phyloP scores from a whole-genome alignment of 495 filamentous ascomycete genomes.

The Aspergillus homomorphus region DNA sequence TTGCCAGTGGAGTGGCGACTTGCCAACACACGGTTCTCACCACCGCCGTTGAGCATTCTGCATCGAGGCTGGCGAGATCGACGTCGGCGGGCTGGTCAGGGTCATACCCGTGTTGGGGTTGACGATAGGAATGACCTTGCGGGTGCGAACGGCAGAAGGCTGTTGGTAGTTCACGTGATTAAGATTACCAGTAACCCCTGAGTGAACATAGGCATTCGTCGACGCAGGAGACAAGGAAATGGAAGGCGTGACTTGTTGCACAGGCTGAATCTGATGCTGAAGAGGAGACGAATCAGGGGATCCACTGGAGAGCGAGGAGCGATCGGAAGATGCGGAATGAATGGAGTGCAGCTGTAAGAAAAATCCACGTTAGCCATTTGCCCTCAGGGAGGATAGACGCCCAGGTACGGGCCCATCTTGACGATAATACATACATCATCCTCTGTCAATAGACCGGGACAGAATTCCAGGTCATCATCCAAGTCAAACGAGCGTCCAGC shows the following conservation, averaged over 20 bases:
- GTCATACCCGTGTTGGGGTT: constrained; percentile 90
- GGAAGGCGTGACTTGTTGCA: constrained; percentile 69
- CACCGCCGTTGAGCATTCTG: constrained; percentile 67
- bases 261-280: constrained; percentile 71
- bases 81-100: constrained; percentile 85
- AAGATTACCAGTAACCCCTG: constrained; percentile 47
- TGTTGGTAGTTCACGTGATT: constrained; percentile 78
- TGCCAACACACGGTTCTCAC: constrained; percentile 39
- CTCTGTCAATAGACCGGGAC: constrained; percentile 88
- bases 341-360: constrained; percentile 71
- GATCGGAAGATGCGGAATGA: constrained; percentile 85
- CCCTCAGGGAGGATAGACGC: constrained; percentile 3
- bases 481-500: constrained; percentile 93
- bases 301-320: constrained; percentile 88
- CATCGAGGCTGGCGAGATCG: constrained; percentile 83
- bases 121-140: constrained; percentile 97
- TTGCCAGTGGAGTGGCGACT: constrained; percentile 30
- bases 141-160: constrained; percentile 77
- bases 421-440: constrained; percentile 80
- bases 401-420: too few species aligned
- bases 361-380: constrained; percentile 18
- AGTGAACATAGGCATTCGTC: constrained; percentile 64
- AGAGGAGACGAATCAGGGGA: constrained; percentile 90
- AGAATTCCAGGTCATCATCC: constrained; percentile 96
- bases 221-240: constrained; percentile 76